Percentiles rank a stretch among this genome's conserved stretches.
These are phyloP conservation scores for Cantharellus cinnabarinus DNA, from an alignment of 768 basidiomycete species.

Conservation along the genomic window DNA sequence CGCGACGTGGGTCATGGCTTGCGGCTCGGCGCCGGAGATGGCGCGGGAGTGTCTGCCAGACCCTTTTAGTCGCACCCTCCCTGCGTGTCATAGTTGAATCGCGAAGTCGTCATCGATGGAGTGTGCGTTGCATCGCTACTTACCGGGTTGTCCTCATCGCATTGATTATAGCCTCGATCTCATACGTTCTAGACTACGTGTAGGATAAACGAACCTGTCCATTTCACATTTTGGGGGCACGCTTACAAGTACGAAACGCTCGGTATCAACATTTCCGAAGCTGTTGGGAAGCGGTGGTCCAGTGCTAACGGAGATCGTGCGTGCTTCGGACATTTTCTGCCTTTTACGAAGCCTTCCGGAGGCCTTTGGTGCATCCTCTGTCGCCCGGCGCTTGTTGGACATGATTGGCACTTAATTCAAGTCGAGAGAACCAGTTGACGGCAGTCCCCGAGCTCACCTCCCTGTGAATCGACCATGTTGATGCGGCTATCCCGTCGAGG, in stretches of 20 bases:
- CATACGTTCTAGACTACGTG: slow-evolving; percentile 58
- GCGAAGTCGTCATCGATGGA: background rate
- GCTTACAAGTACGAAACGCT: slow-evolving; percentile 64
- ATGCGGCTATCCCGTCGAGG: too few species aligned
- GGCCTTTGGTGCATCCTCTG: background rate
- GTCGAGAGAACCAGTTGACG: too few species aligned
- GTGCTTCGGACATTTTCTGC: background rate
- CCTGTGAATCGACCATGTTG: too few species aligned
- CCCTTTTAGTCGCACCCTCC: slow-evolving; percentile 50
- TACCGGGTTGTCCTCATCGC: slow-evolving; percentile 69
- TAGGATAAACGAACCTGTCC: too few species aligned
- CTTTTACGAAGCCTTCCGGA: background rate
- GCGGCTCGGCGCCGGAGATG: slow-evolving; percentile 84
- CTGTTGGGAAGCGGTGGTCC: background rate
- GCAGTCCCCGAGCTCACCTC: too few species aligned
- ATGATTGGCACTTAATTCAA: background rate
- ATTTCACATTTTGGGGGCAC: too few species aligned
- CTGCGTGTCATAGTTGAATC: slow-evolving; percentile 19
- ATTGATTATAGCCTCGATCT: slow-evolving; percentile 76
- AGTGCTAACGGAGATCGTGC: background rate
- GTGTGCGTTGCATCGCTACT: slow-evolving; percentile 2
- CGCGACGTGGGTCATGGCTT: slow-evolving; percentile 80
- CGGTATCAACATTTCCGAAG: slow-evolving; percentile 53
- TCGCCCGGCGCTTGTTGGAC: background rate
- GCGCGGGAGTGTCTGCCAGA: slow-evolving; percentile 84